Conservation (phyloP, 2,329 filamentous ascomycete species). For the Alternaria viburni region DNA sequence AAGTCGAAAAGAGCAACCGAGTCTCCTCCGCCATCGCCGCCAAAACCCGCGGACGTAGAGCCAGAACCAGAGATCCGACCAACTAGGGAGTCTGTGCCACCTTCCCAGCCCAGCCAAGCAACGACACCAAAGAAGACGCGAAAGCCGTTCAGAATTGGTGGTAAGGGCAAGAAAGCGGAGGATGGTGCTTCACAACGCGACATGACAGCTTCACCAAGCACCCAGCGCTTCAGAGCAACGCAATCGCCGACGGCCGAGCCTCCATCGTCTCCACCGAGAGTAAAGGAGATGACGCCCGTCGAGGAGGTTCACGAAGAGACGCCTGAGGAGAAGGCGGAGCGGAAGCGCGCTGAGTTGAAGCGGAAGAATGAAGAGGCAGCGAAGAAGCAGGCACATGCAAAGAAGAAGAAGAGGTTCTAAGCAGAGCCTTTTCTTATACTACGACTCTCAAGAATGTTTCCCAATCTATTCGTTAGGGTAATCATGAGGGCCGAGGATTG, state of each 20-base stretch:
- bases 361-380: slow-evolving; percentile 58
- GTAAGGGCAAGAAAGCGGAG: slow-evolving; percentile 27
- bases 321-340: slow-evolving; percentile 60
- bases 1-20: slow-evolving; percentile 18
- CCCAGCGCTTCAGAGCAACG: slow-evolving; percentile 3
- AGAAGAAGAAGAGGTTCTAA: slow-evolving; percentile 43
- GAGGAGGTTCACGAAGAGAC: slow-evolving; percentile 42
- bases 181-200: slow-evolving; percentile 6
- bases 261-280: slow-evolving; percentile 13
- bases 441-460: too few relatives aligned
- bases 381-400: slow-evolving; percentile 57
- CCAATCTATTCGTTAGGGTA: neutral
- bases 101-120: slow-evolving; percentile 5
- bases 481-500: neutral
- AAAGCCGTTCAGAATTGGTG: slow-evolving; percentile 42
- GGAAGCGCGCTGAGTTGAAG: slow-evolving; percentile 64
- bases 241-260: slow-evolving; percentile 11
- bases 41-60: neutral
- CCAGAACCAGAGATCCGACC: neutral
- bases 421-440: too few relatives aligned
- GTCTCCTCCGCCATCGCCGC: neutral
- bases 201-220: slow-evolving; percentile 4
- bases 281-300: slow-evolving; percentile 14
- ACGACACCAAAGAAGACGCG: slow-evolving; percentile 20
- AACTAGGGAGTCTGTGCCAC: neutral